These are phyloP conservation scores for Pleurotus eryngii DNA, from an alignment of 768 basidiomycete genomes.

Conservation along the genomic window DNA sequence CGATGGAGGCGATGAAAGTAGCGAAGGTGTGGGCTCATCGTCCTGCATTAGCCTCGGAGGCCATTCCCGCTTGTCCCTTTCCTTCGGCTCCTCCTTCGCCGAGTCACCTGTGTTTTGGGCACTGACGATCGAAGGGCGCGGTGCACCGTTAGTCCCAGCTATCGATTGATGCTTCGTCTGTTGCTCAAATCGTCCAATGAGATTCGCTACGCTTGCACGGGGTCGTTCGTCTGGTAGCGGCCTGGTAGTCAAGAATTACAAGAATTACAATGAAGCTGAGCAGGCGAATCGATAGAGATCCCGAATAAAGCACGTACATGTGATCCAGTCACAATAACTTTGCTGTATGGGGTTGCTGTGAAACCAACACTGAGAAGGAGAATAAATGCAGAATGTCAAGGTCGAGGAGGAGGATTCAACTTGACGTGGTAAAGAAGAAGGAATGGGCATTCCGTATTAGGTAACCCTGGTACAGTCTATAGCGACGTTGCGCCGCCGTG, in stretches of 20 bases:
- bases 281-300: conserved; percentile 10
- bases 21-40: conserved; percentile 29
- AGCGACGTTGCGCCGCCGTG: no score
- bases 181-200: conserved; percentile 86
- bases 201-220: conserved; percentile 82
- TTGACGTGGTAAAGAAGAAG: neutral
- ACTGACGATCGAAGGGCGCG: conserved; percentile 57
- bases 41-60: conserved; percentile 48
- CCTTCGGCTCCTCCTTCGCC: conserved; percentile 62
- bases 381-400: no score
- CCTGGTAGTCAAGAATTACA: conserved; percentile 36
- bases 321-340: conserved; percentile 9
- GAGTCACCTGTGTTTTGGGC: conserved; percentile 66
- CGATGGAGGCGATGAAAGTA: conserved; percentile 33
- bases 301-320: conserved; percentile 15
- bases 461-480: no score
- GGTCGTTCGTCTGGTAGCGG: conserved; percentile 86
- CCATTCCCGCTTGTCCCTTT: conserved; percentile 78
- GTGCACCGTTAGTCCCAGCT: conserved; percentile 24
- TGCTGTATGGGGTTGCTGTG: neutral
- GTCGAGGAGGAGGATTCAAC: neutral
- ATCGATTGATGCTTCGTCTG: conserved; percentile 63
- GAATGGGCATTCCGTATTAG: no score
- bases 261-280: neutral
- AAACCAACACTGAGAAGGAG: no score